These are phyloP conservation scores for Lomentospora prolificans DNA, from an alignment of 2,329 filamentous ascomycete genomes.

Conservation along the genomic window DNA sequence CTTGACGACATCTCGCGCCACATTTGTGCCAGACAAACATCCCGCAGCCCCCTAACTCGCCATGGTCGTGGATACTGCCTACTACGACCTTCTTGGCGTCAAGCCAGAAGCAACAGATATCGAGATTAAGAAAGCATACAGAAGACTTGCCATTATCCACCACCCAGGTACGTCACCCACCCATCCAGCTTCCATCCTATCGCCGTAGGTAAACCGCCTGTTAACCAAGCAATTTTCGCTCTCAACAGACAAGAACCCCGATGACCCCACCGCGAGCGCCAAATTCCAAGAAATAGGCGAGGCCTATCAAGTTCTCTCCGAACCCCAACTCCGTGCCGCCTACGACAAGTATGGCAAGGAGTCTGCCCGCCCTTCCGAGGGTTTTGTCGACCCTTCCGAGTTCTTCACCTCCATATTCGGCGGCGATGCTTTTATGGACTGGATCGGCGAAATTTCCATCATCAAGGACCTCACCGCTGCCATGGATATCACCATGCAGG, in stretches of 20 bases:
- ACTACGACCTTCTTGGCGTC: constrained; percentile 82
- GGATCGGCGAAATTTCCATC: constrained; percentile 95
- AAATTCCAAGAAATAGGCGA: constrained; percentile 85
- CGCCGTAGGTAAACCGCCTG: too few relatives aligned
- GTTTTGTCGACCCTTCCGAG: constrained; percentile 91
- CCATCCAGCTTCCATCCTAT: too few relatives aligned
- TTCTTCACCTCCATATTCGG: constrained; percentile 99
- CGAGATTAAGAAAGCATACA: constrained; percentile 95
- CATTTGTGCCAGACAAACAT: not conserved
- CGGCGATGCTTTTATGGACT: constrained; percentile 88
- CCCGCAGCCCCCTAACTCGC: too few relatives aligned
- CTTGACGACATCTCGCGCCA: too few relatives aligned
- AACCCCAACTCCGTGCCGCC: constrained; percentile 74
- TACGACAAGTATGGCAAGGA: constrained; percentile 99
- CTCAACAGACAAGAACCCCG: constrained; percentile 82
- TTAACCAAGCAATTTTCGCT: constrained; percentile 5
- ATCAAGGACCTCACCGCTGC: constrained; percentile 98
- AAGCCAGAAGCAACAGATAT: constrained; percentile 76
- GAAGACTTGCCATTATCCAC: constrained; percentile 87
- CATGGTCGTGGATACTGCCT: constrained; percentile 83
- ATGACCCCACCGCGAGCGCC: constrained; percentile 84
- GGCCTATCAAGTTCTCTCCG: constrained; percentile 72
- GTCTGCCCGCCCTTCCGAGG: constrained; percentile 77
- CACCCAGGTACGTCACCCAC: constrained; percentile 57
- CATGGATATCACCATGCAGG: constrained; percentile 93